Conservation (phyloP, 2,329 filamentous ascomycete species). For the Fusarium sp. region DNA sequence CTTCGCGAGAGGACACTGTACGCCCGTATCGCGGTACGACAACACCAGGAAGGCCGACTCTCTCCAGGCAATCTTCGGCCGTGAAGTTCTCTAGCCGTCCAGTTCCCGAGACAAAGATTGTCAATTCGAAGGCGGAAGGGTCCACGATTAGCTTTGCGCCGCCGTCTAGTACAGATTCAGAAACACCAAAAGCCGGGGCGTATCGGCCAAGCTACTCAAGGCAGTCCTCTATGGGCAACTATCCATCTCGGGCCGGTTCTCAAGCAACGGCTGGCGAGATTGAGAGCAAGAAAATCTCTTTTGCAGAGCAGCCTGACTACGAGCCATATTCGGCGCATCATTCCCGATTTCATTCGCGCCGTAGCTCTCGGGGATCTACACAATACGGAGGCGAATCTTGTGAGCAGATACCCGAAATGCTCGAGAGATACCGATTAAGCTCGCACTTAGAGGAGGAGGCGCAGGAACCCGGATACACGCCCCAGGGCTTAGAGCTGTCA, state of each 20-base stretch:
- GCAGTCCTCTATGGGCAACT: constrained; percentile 65
- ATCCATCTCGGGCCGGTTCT: constrained; percentile 72
- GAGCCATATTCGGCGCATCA: constrained; percentile 33
- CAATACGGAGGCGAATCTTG: constrained; percentile 51
- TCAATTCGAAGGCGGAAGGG: constrained; percentile 66
- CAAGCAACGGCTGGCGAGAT: constrained; percentile 65
- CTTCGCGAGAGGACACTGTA: constrained; percentile 38
- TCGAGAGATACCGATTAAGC: constrained; percentile 54
- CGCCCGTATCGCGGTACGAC: constrained; percentile 36
- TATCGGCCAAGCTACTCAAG: constrained; percentile 54
- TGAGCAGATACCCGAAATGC: constrained; percentile 59
- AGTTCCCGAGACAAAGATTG: constrained; percentile 76
- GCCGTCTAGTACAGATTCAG: constrained; percentile 46
- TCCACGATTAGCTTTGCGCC: constrained; percentile 76
- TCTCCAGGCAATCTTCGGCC: constrained; percentile 65
- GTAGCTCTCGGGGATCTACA: constrained; percentile 51
- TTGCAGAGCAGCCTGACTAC: constrained; percentile 58
- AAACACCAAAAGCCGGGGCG: constrained; percentile 47
- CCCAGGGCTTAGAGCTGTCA: constrained; percentile 74
- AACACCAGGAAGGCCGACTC: constrained; percentile 56
- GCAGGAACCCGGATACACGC: constrained; percentile 61
- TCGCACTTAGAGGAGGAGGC: constrained; percentile 43
- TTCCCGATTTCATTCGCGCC: constrained; percentile 52
- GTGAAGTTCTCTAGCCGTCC: constrained; percentile 78
- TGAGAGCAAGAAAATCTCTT: constrained; percentile 72